Base-by-base conservation (phyloP, 805 yeast genomes). In the Grigorovia transvaalensis region DNA sequence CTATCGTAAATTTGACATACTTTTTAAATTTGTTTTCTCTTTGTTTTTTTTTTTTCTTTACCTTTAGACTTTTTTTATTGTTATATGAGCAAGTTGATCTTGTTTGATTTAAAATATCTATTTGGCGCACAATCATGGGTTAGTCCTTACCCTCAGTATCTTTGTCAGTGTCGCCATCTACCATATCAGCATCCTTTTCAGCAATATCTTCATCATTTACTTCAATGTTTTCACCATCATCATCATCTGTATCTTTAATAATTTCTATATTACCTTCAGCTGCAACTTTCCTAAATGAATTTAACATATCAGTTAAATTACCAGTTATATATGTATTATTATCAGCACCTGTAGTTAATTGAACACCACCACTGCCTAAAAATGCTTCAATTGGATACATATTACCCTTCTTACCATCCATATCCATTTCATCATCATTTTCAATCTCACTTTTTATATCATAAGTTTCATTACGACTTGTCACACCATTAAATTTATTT, bases 281-380 rank as follows among this genome's bases (percentile, higher is more conserved):
- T 11, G 62, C 64, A 50, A 70, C 69, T 35, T 69, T 73, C 41
- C 75, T 74, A 45, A 74, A 59, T 8, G 77, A 72, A 27, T 81
- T 81, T 60, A 82, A 71, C 59, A 82, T 75, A n/a, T 82, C 78
- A 51, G 80, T 78, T 23, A 84, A 71, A 5, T 80, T 79, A 60
- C 80, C 84, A 56, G 80, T 73, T 61, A 80, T 80, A 29, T 2
- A 29, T 27, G 50, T 33, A 18, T 17, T 12, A 7, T 18, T 8
- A 9, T 17, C 29, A n/a, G 27, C 9, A 18, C 17, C 27, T 56
- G 78, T 78, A 51, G 78, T 75, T 49, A 80, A 61, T 11, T 58
- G 54, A 38, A 60, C 56, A 48, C 62, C 53, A n/a, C 59, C 55
- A 35, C 59, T 52, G n/a, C 57, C 59, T 35, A 60, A 35, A 20